Evolutionary conservation across 148 eudicot species (phyloP), one percentile per base, ranked within the genome.

Genomic region (Amaranthus palmeri): DNA sequence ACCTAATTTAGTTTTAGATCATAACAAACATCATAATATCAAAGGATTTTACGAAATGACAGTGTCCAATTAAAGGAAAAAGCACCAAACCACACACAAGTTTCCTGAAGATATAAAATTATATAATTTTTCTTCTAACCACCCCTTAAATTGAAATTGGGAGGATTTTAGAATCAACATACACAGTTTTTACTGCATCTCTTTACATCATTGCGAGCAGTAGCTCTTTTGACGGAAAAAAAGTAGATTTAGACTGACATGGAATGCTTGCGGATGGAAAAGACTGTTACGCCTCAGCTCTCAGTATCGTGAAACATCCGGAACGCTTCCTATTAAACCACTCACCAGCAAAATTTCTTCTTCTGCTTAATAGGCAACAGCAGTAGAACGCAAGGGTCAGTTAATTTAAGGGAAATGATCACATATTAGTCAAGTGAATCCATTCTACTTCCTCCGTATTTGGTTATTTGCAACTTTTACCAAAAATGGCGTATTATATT

Each of bases 261-360:
- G 48, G 61, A 46, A 62, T 41, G 61, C 48, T 41, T 17, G 36
- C 36, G 2, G 36, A 62, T 44, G 45, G 59, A 64, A 49, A 48
- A 49, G 41, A 65, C 10, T 5, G 42, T 70, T 57, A 36, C 5
- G 68, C 67, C 54, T 65, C 54, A 51, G 71, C 78, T 58, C 78
- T 72, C 47, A 14, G 57, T 65, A 46, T 46, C 70, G 50, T 52
- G 63, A 69, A 51, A 14, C 52, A 43, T 65, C 60, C 15, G 44
- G 56, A 50, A 25, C 36, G 36, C 63, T 57, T 59, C 17, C 12
- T 10, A 49, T 51, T 55, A 4, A 18, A 14, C 51, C 72, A n/a
- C 47, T 84, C 74, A 83, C 86, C 87, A 87, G 90, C 97, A 91
- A 64, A 76, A 83, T 83, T 80, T 87, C 82, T 86, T 91, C 73